Conservation (phyloP, 2,329 filamentous ascomycete genomes). For the Aspergillus sergii region DNA sequence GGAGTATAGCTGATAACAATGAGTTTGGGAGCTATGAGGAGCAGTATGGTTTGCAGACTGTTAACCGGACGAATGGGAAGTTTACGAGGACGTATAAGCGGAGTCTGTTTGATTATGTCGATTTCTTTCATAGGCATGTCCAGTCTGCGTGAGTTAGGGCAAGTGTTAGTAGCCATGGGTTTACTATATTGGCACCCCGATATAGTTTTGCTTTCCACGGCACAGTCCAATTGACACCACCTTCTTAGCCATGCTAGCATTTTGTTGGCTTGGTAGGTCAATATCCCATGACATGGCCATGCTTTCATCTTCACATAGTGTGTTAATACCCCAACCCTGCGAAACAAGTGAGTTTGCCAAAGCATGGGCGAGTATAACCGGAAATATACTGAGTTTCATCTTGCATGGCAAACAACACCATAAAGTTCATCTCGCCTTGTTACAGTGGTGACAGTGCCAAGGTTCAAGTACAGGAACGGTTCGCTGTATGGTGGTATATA, state of each 20-base stretch:
- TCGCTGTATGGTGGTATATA: background rate
- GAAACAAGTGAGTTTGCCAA: background rate
- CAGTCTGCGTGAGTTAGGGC: background rate
- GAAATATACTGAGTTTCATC: background rate
- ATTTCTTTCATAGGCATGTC: slow-evolving; percentile 40
- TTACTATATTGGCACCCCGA: too few relatives aligned
- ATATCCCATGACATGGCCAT: background rate
- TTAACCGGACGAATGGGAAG: slow-evolving; percentile 52
- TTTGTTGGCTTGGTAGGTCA: background rate
- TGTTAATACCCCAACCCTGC: background rate
- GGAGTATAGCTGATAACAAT: slow-evolving; percentile 58
- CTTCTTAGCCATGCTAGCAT: background rate
- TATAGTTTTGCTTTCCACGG: background rate
- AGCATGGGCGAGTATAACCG: background rate
- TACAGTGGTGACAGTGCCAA: background rate
- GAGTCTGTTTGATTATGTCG: slow-evolving; percentile 61
- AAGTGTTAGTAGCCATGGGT: background rate
- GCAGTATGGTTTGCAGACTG: slow-evolving; percentile 60
- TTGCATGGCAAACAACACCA: background rate
- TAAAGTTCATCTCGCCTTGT: background rate
- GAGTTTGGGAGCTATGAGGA: slow-evolving; percentile 56
- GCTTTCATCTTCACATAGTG: background rate
- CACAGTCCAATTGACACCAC: background rate
- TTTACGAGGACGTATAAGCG: slow-evolving; percentile 57
- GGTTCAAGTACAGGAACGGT: background rate